Base-by-base conservation (phyloP, 805 yeast genomes). In the Suhomyces canberraensis region DNA sequence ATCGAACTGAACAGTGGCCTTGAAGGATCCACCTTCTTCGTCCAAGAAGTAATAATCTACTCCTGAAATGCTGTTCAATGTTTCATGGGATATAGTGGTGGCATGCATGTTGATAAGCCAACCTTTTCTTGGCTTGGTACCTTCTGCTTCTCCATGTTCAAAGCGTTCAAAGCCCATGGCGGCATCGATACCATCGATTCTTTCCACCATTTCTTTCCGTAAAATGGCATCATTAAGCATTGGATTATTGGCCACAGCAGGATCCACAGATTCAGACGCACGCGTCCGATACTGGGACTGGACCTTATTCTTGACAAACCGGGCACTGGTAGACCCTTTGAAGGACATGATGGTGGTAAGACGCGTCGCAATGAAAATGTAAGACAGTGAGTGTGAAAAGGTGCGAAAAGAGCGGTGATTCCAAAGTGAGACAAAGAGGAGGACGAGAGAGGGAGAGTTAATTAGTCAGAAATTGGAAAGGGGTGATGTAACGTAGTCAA, bases 51-150 rank as follows among this genome's bases (percentile, higher is more conserved):
- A 95, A 59, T 84, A 89, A 50, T 93, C 97, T 3, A 91, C 96
- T 3, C 91, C 98, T 0, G 96, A 77, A 24, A 76, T 69, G 8
- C 95, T 96, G 8, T 35, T 16, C 8, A 72, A 50, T 29, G 69
- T 66, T 21, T 78, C 81, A 4, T 75, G 77, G 9, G 77, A 72
- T 3, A 84, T 58, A 1, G 84, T 69, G 1, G 95, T 86, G 2
- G 95, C 78, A 64, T 91, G 98, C 93, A 93, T 88, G 54, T 93
- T 95, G 28, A 84, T 76, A 37, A 93, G 66, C 98, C 98, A 93
- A 29, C 98, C 99, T 13, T 76, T 75, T 39, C 75, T 73, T 2
- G 73, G 69, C 42, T 56, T 61, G 26, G 50, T 41, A 5, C 71
- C 72, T 37, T 66, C 72, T 31, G 71, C 58, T 24, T 95, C 77